phyloP scores from a whole-genome alignment of 129 eudicot species.

The Flaveria ramosissima region DNA sequence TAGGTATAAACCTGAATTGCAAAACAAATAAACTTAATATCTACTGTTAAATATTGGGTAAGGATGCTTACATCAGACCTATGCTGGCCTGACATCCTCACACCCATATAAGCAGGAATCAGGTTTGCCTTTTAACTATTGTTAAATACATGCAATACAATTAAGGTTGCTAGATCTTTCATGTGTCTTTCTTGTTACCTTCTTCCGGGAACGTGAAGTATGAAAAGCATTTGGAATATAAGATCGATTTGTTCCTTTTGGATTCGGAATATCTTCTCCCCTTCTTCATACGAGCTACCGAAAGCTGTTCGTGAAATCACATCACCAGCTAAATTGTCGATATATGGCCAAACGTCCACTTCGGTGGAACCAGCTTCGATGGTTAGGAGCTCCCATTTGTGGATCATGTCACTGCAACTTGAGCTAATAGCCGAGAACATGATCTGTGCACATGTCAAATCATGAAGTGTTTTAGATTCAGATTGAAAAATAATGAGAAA shows the following conservation, averaged over 20 bases:
- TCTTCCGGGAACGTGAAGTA: conserved; percentile 24
- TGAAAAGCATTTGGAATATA: conserved; percentile 17
- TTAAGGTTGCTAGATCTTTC: too few species aligned
- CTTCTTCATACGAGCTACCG: conserved; percentile 26
- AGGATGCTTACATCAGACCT: too few species aligned
- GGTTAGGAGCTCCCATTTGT: conserved; percentile 46
- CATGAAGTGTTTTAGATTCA: background rate
- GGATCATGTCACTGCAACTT: conserved; percentile 45
- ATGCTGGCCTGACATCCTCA: too few species aligned
- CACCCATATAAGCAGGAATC: too few species aligned
- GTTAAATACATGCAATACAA: too few species aligned
- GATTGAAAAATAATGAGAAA: background rate
- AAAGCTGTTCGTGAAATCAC: conserved; percentile 34
- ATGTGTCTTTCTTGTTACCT: conserved; percentile 19
- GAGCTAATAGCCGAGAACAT: conserved; percentile 35
- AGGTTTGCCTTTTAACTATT: too few species aligned
- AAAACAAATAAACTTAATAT: background rate
- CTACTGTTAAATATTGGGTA: too few species aligned
- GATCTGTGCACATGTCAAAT: background rate
- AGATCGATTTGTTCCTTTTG: conserved; percentile 34
- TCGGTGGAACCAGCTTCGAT: conserved; percentile 7
- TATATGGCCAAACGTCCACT: conserved; percentile 35
- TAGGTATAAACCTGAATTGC: conserved; percentile 46
- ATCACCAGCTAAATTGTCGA: conserved; percentile 30
- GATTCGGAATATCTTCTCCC: conserved; percentile 25